These are phyloP conservation scores for Clarireedia sp. DNA, from an alignment of 2,329 filamentous ascomycete species.

Conservation along the genomic window DNA sequence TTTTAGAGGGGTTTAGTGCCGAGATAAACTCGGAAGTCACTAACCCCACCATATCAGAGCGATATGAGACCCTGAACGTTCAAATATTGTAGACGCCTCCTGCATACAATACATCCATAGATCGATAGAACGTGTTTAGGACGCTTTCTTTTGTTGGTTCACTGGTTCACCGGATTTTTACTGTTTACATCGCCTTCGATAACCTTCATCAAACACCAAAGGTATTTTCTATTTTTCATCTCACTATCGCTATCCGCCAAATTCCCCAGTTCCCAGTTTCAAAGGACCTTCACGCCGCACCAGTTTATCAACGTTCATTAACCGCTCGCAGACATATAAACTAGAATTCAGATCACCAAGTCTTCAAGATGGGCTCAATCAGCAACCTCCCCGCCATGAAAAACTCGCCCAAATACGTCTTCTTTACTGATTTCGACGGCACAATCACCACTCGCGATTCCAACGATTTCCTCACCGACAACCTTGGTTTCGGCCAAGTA, in stretches of 20 bases:
- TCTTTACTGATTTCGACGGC: constrained; percentile 98
- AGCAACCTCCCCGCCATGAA: constrained; percentile 47
- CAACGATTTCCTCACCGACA: constrained; percentile 75
- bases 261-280: too few species aligned
- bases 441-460: constrained; percentile 72
- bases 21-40: not conserved
- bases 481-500: constrained; percentile 71
- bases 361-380: constrained; percentile 23
- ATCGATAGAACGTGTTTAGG: not conserved
- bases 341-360: not conserved
- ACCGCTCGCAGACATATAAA: not conserved
- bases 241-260: not conserved
- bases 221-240: not conserved
- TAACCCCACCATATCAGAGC: not conserved
- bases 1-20: not conserved
- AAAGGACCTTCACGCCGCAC: too few species aligned
- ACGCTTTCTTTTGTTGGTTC: not conserved
- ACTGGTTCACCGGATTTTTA: not conserved
- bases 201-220: not conserved
- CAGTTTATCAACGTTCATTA: not conserved
- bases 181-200: not conserved
- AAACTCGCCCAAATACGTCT: constrained; percentile 79
- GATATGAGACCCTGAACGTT: too few species aligned
- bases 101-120: not conserved
- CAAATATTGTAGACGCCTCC: too few species aligned